A percentile compares a stretch with the other conserved stretches of the same genome.
phyloP scores from a whole-genome alignment of 805 yeast species.

The Monosporozyma servazzii region DNA sequence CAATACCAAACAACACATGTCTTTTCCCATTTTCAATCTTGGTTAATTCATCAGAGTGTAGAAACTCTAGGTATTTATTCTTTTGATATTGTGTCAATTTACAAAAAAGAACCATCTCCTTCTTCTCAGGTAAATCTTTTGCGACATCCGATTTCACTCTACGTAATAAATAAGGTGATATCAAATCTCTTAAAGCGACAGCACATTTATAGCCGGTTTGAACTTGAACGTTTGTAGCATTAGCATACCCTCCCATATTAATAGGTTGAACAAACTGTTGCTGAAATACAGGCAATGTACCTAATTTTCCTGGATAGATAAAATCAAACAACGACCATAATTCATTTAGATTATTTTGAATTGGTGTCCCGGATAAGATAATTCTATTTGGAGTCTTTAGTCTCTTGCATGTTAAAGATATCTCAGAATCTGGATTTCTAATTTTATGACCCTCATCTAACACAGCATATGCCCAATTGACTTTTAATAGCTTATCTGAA shows the following conservation, averaged over 20 bases:
- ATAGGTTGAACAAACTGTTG: slow-evolving; percentile 88
- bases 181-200: slow-evolving; percentile 74
- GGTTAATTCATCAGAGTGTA: slow-evolving; percentile 64
- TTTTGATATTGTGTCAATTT: slow-evolving; percentile 71
- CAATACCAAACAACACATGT: slow-evolving; percentile 83
- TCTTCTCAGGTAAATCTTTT: slow-evolving; percentile 83
- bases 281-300: slow-evolving; percentile 91
- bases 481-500: slow-evolving; percentile 50
- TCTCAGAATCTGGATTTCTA: slow-evolving; percentile 85
- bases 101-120: slow-evolving; percentile 90
- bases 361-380: slow-evolving; percentile 91
- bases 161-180: slow-evolving; percentile 80
- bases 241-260: slow-evolving; percentile 96
- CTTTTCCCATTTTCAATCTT: slow-evolving; percentile 68
- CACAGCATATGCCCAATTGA: slow-evolving; percentile 82
- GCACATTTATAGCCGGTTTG: slow-evolving; percentile 97
- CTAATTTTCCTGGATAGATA: slow-evolving; percentile 87
- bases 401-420: slow-evolving; percentile 78
- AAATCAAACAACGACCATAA: slow-evolving; percentile 94
- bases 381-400: slow-evolving; percentile 76
- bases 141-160: slow-evolving; percentile 93
- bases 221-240: slow-evolving; percentile 91
- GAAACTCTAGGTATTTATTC: slow-evolving; percentile 60
- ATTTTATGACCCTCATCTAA: slow-evolving; percentile 96
- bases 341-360: slow-evolving; percentile 86